Percentiles rank a stretch among this genome's conserved stretches.
These are phyloP conservation scores for Butyriboletus loyo DNA, from an alignment of 768 basidiomycete genomes.

Conservation along the genomic window DNA sequence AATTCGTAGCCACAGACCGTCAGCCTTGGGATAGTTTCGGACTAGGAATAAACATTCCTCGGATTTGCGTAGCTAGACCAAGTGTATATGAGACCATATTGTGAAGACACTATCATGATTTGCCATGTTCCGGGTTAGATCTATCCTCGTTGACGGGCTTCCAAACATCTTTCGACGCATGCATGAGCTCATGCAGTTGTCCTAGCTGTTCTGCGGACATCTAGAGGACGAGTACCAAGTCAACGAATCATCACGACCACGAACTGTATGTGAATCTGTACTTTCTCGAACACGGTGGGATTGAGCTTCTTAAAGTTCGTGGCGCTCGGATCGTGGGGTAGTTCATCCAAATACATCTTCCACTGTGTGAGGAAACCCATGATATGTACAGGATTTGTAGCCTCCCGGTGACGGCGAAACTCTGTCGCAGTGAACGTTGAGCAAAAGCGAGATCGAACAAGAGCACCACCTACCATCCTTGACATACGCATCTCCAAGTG, in stretches of 20 bases:
- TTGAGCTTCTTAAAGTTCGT: slow-evolving; percentile 65
- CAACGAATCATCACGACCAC: background rate
- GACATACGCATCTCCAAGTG: slow-evolving; percentile 81
- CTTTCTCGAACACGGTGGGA: slow-evolving; percentile 73
- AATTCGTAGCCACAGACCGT: background rate
- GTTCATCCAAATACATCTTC: slow-evolving; percentile 85
- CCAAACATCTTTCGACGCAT: slow-evolving; percentile 86
- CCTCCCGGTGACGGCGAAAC: slow-evolving; percentile 76
- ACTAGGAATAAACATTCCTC: background rate
- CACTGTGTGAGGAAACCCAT: slow-evolving; percentile 96
- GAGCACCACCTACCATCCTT: slow-evolving; percentile 58
- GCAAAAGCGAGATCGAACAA: background rate
- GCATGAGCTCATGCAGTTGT: slow-evolving; percentile 94
- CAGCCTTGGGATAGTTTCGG: slow-evolving; percentile 6
- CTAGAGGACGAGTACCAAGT: slow-evolving; percentile 35
- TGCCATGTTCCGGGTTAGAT: slow-evolving; percentile 3
- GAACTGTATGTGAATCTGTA: slow-evolving; percentile 22
- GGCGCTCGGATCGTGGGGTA: slow-evolving; percentile 44
- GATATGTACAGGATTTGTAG: slow-evolving; percentile 84
- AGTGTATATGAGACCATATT: slow-evolving; percentile 1
- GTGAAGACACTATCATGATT: slow-evolving; percentile 10
- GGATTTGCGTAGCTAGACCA: slow-evolving; percentile 3
- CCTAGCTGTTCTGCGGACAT: slow-evolving; percentile 90
- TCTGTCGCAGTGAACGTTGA: slow-evolving; percentile 45
- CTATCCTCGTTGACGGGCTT: slow-evolving; percentile 43